Evolutionary conservation across 1,284 basidiomycete genomes (phyloP).

Genomic region (Phellinidium pouzarii): DNA sequence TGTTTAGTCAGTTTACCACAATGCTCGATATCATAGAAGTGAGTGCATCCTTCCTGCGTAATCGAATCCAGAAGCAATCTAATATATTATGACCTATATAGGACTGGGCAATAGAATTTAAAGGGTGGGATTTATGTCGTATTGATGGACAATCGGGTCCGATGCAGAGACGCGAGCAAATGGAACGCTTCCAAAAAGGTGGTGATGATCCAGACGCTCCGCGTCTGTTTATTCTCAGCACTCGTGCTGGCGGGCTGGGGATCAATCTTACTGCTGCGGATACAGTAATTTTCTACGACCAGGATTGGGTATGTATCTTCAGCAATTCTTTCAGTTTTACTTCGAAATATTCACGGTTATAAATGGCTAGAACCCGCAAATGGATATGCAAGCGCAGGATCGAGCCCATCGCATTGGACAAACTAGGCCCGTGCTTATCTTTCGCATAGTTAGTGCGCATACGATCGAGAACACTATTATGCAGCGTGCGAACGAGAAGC

Average conservation of each 20-base stretch:
- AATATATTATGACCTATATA: slow-evolving; percentile 27
- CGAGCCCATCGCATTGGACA: slow-evolving; percentile 95
- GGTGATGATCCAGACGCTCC: slow-evolving; percentile 61
- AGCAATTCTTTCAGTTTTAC: not conserved
- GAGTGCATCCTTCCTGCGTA: slow-evolving; percentile 21
- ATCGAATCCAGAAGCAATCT: slow-evolving; percentile 2
- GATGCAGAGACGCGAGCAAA: slow-evolving; percentile 75
- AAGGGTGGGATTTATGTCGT: slow-evolving; percentile 77
- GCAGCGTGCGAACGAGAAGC: slow-evolving; percentile 82
- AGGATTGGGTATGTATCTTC: slow-evolving; percentile 73
- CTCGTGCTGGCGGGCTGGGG: slow-evolving; percentile 86
- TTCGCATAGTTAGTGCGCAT: slow-evolving; percentile 80
- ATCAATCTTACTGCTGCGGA: slow-evolving; percentile 93
- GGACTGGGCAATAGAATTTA: slow-evolving; percentile 83
- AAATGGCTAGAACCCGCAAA: slow-evolving; percentile 76
- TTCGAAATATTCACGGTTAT: slow-evolving; percentile 13
- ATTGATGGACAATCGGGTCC: slow-evolving; percentile 86
- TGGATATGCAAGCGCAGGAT: slow-evolving; percentile 95
- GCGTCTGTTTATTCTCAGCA: slow-evolving; percentile 84
- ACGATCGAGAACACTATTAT: slow-evolving; percentile 92
- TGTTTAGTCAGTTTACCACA: slow-evolving; percentile 94
- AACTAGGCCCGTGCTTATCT: slow-evolving; percentile 82
- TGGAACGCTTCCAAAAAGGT: slow-evolving; percentile 80
- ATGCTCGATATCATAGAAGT: slow-evolving; percentile 95
- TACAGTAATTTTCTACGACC: slow-evolving; percentile 92